Evolutionary conservation across 768 basidiomycete species (phyloP).

Genomic region (Rhodotorula graminis): DNA sequence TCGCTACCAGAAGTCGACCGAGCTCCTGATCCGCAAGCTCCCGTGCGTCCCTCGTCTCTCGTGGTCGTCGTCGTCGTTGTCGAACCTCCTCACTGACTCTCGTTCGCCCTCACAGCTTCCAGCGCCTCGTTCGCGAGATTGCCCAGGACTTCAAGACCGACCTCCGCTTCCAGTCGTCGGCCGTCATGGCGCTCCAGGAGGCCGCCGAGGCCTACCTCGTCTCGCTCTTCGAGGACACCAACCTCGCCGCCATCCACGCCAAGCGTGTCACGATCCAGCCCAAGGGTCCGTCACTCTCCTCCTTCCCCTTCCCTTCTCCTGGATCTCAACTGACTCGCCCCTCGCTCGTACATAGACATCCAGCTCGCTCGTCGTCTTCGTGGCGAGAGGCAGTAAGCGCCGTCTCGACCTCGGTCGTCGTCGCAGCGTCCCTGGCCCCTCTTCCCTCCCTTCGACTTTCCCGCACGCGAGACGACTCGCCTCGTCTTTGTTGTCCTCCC

Average conservation of each 20-base stretch:
- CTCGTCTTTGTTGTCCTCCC: not conserved
- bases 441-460: slow-evolving; percentile 8
- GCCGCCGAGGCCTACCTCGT: slow-evolving; percentile 57
- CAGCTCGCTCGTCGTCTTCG: slow-evolving; percentile 55
- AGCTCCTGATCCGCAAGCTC: slow-evolving; percentile 48
- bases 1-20: slow-evolving; percentile 49
- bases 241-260: slow-evolving; percentile 53
- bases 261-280: slow-evolving; percentile 67
- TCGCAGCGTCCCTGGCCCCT: not conserved
- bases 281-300: slow-evolving; percentile 42
- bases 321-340: not conserved
- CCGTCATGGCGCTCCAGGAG: slow-evolving; percentile 56
- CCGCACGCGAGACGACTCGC: not conserved
- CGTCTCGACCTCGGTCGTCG: not conserved
- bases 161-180: slow-evolving; percentile 55
- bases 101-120: slow-evolving; percentile 47
- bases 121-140: slow-evolving; percentile 71
- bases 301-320: no score
- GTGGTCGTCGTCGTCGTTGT: slow-evolving; percentile 64
- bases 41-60: slow-evolving; percentile 45
- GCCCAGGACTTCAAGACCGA: slow-evolving; percentile 72
- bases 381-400: slow-evolving; percentile 44
- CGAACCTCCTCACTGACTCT: slow-evolving; percentile 49
- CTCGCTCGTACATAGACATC: slow-evolving; percentile 41
- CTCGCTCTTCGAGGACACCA: slow-evolving; percentile 54